Conservation (phyloP, 225 moss, liverwort and hornwort genomes). For the Bryoerythrophyllum caledonicum region DNA sequence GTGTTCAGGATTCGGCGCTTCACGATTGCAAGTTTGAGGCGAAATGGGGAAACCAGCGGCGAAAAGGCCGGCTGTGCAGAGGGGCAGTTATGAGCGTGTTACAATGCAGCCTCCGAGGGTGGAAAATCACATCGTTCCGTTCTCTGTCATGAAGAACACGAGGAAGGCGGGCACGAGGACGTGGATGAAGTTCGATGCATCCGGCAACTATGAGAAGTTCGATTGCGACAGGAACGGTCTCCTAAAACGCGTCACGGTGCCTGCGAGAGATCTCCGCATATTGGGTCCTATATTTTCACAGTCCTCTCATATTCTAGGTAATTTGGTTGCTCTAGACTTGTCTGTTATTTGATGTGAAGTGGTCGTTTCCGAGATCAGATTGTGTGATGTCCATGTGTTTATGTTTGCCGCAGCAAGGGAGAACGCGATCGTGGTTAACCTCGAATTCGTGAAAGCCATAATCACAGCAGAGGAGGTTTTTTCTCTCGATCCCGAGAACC, state of each 20-base stretch:
- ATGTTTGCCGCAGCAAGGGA: conserved; percentile 73
- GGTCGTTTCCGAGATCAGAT: not conserved
- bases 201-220: conserved; percentile 67
- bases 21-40: conserved; percentile 3
- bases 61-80: conserved; percentile 37
- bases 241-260: conserved; percentile 74
- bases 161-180: conserved; percentile 75
- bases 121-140: conserved; percentile 44
- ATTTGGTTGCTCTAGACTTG: conserved; percentile 14
- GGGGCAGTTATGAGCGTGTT: conserved; percentile 37
- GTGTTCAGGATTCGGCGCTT: conserved; percentile 2
- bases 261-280: conserved; percentile 92
- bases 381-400: conserved; percentile 19
- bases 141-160: conserved; percentile 47
- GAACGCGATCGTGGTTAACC: conserved; percentile 95
- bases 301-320: conserved; percentile 93
- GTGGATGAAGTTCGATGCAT: conserved; percentile 93
- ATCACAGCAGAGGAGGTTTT: conserved; percentile 91
- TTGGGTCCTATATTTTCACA: conserved; percentile 89
- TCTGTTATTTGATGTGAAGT: conserved; percentile 15
- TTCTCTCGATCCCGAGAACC: conserved; percentile 68
- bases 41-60: conserved; percentile 56
- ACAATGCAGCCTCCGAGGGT: conserved; percentile 28
- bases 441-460: conserved; percentile 93
- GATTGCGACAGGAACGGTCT: conserved; percentile 91